Evolutionary conservation across 176 grass and related monocot species (phyloP), one percentile per base, ranked within the genome.

Genomic region (Coix lacrymajobi): DNA sequence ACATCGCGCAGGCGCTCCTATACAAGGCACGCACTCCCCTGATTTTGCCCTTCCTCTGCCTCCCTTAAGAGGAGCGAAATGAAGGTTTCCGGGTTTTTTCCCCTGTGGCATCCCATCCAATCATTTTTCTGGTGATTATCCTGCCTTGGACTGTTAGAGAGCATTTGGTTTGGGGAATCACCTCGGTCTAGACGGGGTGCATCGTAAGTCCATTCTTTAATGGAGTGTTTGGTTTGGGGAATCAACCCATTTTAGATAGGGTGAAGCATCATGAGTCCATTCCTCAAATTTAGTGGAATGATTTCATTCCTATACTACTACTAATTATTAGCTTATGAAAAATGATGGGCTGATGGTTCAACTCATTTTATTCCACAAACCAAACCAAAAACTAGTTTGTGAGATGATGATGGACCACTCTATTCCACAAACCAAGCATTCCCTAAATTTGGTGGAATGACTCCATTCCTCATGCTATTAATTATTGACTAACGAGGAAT

Each of bases 1-100:
- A 98, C 87, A 98, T 98, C 65, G 95, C 95, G 12, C 92, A 98
- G 78, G 95, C 95, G 46, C 87, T 98, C 31, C 93, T 98, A n/a
- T 91, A 94, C 71, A 98, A 93, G 92, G 95, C 71, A 86, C 19
- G 84, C 3, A 7, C 19, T 64, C 19, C 68, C 58, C 48, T 10
- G 6, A 77, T 26, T 68, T 20, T 0, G 43, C 30, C 17, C n/a
- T 24, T 20, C 30, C 24, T 17, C 8, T n/a, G 1, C 4, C 11
- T 11, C 20, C 11, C 46, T 30, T 5, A 2, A 61, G 26, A 43
- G 44, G 36, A 40, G 48, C 37, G 10, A 85, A 85, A 17, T 9
- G 13, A 69, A 49, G 75, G 31, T 31, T 86, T 4, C 4, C 12
- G 73, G 17, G 22, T 11, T 11, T 58, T 64, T 54, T 22, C 7